phyloP scores from a whole-genome alignment of 2,329 filamentous ascomycete genomes.

The Xylariales sp. region DNA sequence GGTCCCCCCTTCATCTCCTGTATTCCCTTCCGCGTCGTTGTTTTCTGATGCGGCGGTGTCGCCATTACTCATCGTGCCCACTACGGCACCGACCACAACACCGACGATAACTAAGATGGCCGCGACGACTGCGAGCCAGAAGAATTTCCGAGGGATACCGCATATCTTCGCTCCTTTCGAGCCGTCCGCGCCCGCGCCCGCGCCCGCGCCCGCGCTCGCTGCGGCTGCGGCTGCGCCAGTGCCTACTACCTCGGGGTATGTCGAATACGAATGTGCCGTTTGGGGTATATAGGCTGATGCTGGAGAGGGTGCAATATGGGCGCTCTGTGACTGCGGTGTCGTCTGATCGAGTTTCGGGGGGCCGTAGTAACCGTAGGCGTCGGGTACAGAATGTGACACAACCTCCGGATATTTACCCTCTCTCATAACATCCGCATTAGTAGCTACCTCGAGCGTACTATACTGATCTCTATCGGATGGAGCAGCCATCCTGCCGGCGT shows the following conservation, averaged over 20 bases:
- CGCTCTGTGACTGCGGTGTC: neutral
- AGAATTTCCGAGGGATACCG: slow-evolving; percentile 32
- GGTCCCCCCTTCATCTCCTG: neutral
- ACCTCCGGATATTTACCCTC: slow-evolving; percentile 34
- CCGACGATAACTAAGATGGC: slow-evolving; percentile 30
- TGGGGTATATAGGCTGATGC: neutral
- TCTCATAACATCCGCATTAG: slow-evolving; percentile 22
- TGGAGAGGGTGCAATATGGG: neutral
- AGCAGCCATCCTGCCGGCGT: slow-evolving; percentile 30
- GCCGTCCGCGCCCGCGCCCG: neutral
- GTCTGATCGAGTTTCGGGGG: slow-evolving; percentile 23
- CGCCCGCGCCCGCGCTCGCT: slow-evolving; percentile 1
- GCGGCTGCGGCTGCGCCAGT: slow-evolving; percentile 10
- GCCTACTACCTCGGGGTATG: slow-evolving; percentile 31
- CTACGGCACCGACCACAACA: slow-evolving; percentile 35
- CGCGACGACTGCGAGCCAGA: slow-evolving; percentile 34
- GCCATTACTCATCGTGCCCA: slow-evolving; percentile 22
- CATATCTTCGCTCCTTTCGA: slow-evolving; percentile 34
- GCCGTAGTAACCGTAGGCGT: slow-evolving; percentile 28
- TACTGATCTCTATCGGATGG: slow-evolving; percentile 21
- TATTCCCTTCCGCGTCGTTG: neutral
- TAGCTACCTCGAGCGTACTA: slow-evolving; percentile 35
- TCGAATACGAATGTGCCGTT: slow-evolving; percentile 25
- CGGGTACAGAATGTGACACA: slow-evolving; percentile 25
- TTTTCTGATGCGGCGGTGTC: neutral